Conservation (phyloP, 129 eudicot species). For the Chrysanthemum makinoi region DNA sequence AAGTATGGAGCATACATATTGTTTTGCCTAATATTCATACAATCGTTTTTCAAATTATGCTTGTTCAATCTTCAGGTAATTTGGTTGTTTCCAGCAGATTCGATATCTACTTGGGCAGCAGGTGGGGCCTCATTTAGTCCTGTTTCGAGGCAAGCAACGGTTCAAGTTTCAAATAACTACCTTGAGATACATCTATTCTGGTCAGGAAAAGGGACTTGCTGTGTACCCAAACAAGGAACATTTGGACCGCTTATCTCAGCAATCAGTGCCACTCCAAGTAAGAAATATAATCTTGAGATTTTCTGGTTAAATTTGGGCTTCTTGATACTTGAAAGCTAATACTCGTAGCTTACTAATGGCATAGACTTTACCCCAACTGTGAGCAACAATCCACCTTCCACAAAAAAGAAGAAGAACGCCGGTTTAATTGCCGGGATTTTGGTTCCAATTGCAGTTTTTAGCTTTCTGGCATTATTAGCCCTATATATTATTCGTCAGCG, state of each 20-base stretch:
- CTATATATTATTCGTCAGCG: constrained; percentile 37
- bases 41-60: neutral
- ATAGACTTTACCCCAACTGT: constrained; percentile 62
- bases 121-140: constrained; percentile 57
- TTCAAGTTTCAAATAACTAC: constrained; percentile 59
- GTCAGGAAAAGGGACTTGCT: constrained; percentile 96
- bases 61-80: constrained; percentile 50
- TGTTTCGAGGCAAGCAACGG: constrained; percentile 37
- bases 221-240: constrained; percentile 68
- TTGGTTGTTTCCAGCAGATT: constrained; percentile 54
- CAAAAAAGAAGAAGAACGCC: constrained; percentile 43
- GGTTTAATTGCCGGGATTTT: constrained; percentile 67
- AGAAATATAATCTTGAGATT: neutral
- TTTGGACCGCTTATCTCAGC: constrained; percentile 90
- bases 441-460: constrained; percentile 41
- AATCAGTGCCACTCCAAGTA: constrained; percentile 81
- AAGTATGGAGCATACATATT: constrained; percentile 1
- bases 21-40: constrained; percentile 2
- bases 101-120: constrained; percentile 72
- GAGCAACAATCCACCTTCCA: constrained; percentile 46
- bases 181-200: constrained; percentile 87
- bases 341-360: neutral
- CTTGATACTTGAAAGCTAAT: constrained; percentile 19
- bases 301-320: neutral
- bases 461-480: constrained; percentile 40